These are phyloP conservation scores for Datisca glomerata DNA, from an alignment of 306 rosid species.

Conservation along the genomic window DNA sequence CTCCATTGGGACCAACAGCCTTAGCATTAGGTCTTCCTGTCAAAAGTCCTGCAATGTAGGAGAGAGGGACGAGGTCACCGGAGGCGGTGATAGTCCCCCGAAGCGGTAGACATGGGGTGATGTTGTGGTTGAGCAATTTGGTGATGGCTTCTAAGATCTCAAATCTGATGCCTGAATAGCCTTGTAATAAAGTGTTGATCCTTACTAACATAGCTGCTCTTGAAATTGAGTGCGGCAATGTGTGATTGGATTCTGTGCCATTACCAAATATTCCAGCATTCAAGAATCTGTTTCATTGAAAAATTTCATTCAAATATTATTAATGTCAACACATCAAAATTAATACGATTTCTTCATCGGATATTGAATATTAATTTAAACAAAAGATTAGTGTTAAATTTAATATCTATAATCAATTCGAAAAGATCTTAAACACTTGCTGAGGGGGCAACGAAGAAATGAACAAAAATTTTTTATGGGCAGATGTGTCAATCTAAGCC, in stretches of 20 bases:
- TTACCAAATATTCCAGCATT: constrained; percentile 84
- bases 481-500: too few relatives aligned
- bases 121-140: constrained; percentile 50
- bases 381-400: too few relatives aligned
- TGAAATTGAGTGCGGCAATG: constrained; percentile 53
- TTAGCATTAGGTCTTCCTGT: constrained; percentile 73
- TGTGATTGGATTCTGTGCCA: constrained; percentile 43
- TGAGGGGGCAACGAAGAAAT: too few relatives aligned
- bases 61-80: constrained; percentile 77
- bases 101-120: constrained; percentile 78
- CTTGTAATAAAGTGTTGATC: constrained; percentile 86
- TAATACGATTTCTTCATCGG: too few relatives aligned
- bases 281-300: constrained; percentile 45
- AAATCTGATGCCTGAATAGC: constrained; percentile 81
- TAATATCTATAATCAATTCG: too few relatives aligned
- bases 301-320: too few relatives aligned
- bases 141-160: constrained; percentile 74
- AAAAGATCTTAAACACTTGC: too few relatives aligned
- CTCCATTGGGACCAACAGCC: constrained; percentile 56
- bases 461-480: too few relatives aligned
- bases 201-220: constrained; percentile 91
- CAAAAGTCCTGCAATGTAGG: constrained; percentile 73
- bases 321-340: too few relatives aligned
- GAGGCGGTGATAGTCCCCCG: constrained; percentile 80
- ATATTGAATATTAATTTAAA: too few relatives aligned